Base-by-base conservation (phyloP, 352 stramenopile genomes). In the Phytophthora litchii region DNA sequence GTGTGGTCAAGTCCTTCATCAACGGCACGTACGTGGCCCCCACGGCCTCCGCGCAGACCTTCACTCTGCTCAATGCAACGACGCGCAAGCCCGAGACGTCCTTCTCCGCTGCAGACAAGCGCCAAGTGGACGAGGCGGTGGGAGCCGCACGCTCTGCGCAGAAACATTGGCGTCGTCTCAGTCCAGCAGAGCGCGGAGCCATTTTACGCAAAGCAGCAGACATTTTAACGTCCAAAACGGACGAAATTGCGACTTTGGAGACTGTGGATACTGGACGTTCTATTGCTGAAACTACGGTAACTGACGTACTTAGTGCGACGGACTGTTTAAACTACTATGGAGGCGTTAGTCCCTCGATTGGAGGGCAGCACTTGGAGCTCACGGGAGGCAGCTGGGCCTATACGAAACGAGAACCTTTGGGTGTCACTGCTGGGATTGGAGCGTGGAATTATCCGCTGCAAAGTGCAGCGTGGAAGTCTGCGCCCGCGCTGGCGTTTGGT, bases 371-470 rank as follows among this genome's bases (percentile, higher is more conserved):
- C 57, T 63, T 91, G 38, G 77, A 91, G 19, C 35, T 94, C 12
- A 67, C 77, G 2, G 72, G 74, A 19, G 76, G 76, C 8, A 91
- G 76, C 60, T 94, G 80, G 80, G 80, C 78, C 11, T 94, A 94
- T 73, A 94, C 85, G 17, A 76, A 79, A 12, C 65, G 83, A 0
- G 85, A 94, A 54, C 83, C 85, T 32, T 57, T 92, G 4, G 85
- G 85, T 0, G 78, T 91, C 29, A 91, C 81, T 0, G 83, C 76
- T 0, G 81, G 83, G 25, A 92, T 94, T 43, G 85, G 85, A 8
- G 85, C 85, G 8, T 94, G 85, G 85, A 94, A 94, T 67, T 94
- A 92, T 48, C 83, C 83, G 35, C 65, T 94, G 37, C 84, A 92
- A 46, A 92, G 82, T 35, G 84, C 84, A 16, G 79, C 72, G 10